Conservation (phyloP, 305 asterid genomes). For the Solanum hybrid region DNA sequence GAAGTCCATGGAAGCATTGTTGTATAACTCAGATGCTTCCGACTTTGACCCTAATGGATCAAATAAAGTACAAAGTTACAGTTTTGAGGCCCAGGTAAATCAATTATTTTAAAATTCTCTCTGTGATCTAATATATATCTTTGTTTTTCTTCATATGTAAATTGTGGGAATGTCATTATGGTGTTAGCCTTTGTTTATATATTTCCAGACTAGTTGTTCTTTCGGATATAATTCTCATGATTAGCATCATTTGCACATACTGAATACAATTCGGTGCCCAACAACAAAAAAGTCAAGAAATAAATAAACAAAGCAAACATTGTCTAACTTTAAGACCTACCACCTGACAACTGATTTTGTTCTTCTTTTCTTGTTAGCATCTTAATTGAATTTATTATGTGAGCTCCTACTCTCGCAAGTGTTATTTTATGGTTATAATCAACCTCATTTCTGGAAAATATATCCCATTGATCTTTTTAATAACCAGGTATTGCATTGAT, state of each 20-base stretch:
- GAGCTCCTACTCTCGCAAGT: neutral
- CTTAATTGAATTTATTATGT: neutral
- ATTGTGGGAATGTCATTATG: neutral
- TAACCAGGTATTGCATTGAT: neutral
- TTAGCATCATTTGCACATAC: neutral
- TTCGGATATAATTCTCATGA: neutral
- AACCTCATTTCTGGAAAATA: neutral
- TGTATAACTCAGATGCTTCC: slow-evolving; percentile 36
- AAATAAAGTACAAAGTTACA: slow-evolving; percentile 56
- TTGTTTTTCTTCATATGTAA: neutral
- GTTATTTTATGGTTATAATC: neutral
- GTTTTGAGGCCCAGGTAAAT: slow-evolving; percentile 92
- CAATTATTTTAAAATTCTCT: neutral
- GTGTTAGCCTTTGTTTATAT: neutral
- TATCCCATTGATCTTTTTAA: neutral
- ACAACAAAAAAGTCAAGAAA: neutral
- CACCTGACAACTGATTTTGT: neutral
- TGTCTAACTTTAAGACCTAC: neutral
- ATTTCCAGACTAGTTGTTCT: neutral
- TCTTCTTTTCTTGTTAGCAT: neutral
- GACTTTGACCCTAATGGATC: slow-evolving; percentile 42
- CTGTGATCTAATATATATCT: neutral
- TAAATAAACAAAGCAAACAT: neutral
- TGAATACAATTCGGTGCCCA: neutral
- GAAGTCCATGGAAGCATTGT: slow-evolving; percentile 34